Evolutionary conservation across 2,329 filamentous ascomycete species (phyloP), one percentile per base, ranked within the genome.

Genomic region (Alternaria arborescens): DNA sequence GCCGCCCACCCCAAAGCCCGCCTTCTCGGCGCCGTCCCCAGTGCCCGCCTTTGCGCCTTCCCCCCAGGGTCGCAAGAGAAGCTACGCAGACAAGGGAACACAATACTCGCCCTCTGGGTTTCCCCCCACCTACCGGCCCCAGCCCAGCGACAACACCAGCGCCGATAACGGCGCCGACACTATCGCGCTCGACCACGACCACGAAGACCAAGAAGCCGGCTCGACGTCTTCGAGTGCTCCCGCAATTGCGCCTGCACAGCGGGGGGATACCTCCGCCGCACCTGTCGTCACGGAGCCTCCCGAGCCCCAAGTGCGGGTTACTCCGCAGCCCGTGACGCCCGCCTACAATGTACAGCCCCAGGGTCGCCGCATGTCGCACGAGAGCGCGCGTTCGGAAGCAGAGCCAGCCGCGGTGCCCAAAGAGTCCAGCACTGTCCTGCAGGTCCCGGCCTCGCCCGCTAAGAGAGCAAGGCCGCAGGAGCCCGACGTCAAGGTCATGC

Each of bases 401-500:
- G 64, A 62, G 42, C 56, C 67, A 26, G 61, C 38, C 5, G 61
- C 61, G 44, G 52, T 61, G 51, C 68, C 64, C 52, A 64, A 58
- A 8, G 62, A 62, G 52, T 67, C 61, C 55, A 69, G 62, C 60
- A 65, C 56, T 53, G 64, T 60, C 42, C 40, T 62, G 42, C 63
- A 65, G 22, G 59, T 60, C 43, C 64, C 67, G 26, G 57, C 68
- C 12, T 77, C 75, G 10, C 69, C 75, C 26, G 68, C 74, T 24
- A 78, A 78, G 61, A 62, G 76, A 41, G 65, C 71, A 56, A 73
- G 76, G 7, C 63, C 71, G 26, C 71, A 73, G 58, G 79, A 81
- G 14, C 80, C 82, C 4, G 79, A 78, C 3, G 71, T 82, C 55
- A 89, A 88, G 72, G 68, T 84, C 58, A 85, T 95, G 74, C 91